Conservation (phyloP, 2,329 filamentous ascomycete species). For the Diaporthe aspalathi region DNA sequence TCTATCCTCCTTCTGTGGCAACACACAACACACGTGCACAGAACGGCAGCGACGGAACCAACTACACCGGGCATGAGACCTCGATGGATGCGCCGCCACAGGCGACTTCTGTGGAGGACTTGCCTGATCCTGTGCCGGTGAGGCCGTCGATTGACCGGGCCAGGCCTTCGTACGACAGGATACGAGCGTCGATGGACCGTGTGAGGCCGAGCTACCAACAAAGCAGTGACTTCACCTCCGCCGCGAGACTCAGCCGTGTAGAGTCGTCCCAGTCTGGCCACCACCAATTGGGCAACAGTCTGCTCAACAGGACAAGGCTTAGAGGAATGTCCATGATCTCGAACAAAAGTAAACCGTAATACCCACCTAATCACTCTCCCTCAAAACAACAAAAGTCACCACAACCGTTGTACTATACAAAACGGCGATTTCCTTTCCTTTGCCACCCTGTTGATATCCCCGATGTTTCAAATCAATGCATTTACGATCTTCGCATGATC, state of each 20-base stretch:
- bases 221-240: conserved; percentile 91
- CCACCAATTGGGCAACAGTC: conserved; percentile 30
- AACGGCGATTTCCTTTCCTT: conserved; percentile 26
- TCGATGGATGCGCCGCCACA: conserved; percentile 64
- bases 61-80: conserved; percentile 78
- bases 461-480: conserved; percentile 35
- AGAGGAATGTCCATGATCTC: conserved; percentile 47
- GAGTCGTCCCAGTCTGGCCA: conserved; percentile 75
- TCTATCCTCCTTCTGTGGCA: conserved; percentile 91
- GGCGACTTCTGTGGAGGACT: conserved; percentile 38
- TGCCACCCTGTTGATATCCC: conserved; percentile 36
- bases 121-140: conserved; percentile 45
- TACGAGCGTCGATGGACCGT: conserved; percentile 88
- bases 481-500: conserved; percentile 37
- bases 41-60: conserved; percentile 93
- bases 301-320: conserved; percentile 43
- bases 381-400: conserved; percentile 7
- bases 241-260: conserved; percentile 83
- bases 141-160: conserved; percentile 74
- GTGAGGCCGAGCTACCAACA: conserved; percentile 86
- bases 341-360: conserved; percentile 43
- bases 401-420: conserved; percentile 35
- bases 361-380: conserved; percentile 20
- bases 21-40: conserved; percentile 87
- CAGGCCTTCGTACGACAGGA: conserved; percentile 87